Percentiles rank a stretch among this genome's conserved stretches.
Conservation (phyloP, 768 basidiomycete species). For the Coprinopsis strossmayeri region DNA sequence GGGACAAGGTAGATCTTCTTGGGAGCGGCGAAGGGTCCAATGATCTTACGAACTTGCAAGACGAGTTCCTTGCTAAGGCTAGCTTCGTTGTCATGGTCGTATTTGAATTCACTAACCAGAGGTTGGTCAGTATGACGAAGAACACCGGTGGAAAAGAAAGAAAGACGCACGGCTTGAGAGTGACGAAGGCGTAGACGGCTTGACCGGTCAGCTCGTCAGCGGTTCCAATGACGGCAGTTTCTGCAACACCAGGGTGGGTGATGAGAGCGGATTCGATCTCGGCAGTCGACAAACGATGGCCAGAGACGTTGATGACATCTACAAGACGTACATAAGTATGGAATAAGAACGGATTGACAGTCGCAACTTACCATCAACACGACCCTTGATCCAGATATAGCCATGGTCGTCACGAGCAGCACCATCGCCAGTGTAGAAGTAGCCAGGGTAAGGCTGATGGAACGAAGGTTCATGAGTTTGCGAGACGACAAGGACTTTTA, state of each 20-base stretch:
- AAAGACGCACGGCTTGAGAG: conserved; percentile 80
- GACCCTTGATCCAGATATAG: conserved; percentile 98
- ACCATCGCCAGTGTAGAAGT: conserved; percentile 97
- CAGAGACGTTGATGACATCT: conserved; percentile 98
- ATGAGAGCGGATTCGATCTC: conserved; percentile 98
- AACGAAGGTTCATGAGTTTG: neutral
- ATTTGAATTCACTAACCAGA: conserved; percentile 65
- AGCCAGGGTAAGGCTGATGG: conserved; percentile 70
- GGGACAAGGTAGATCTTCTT: conserved; percentile 82
- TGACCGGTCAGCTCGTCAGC: conserved; percentile 88
- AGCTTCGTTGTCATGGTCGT: conserved; percentile 63
- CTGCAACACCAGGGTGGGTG: conserved; percentile 90
- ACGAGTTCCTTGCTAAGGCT: conserved; percentile 80
- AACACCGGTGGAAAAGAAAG: neutral
- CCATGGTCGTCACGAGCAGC: conserved; percentile 92
- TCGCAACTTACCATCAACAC: conserved; percentile 69
- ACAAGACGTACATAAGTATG: conserved; percentile 2
- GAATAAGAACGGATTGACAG: neutral
- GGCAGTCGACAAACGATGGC: conserved; percentile 93
- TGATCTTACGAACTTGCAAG: conserved; percentile 94
- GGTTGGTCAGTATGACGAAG: neutral
- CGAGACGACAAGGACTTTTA: neutral
- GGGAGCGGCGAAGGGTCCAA: conserved; percentile 95
- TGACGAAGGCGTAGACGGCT: conserved; percentile 92
- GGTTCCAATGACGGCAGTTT: conserved; percentile 89